Evolutionary conservation across 2,329 filamentous ascomycete genomes (phyloP).

Genomic region (Xylariaceae sp.): DNA sequence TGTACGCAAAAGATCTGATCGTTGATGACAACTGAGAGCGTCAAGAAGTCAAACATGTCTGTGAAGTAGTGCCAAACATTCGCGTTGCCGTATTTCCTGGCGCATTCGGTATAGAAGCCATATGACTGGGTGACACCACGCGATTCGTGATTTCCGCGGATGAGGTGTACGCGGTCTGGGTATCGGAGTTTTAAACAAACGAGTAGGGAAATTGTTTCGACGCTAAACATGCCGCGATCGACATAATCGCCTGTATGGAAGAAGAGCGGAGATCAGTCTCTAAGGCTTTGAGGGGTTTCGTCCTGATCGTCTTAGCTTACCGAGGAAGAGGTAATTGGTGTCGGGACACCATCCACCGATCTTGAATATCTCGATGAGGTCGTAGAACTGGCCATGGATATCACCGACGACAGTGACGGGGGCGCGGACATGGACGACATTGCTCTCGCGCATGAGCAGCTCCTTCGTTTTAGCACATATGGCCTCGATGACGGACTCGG

Average conservation of each 20-base stretch:
- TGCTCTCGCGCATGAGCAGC: slow-evolving; percentile 98
- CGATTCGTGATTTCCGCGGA: slow-evolving; percentile 96
- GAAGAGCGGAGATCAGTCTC: too few species aligned
- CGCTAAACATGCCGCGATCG: slow-evolving; percentile 95
- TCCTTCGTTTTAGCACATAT: slow-evolving; percentile 99
- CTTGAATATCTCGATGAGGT: slow-evolving; percentile 98
- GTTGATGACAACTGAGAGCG: slow-evolving; percentile 94
- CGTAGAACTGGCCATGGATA: slow-evolving; percentile 98
- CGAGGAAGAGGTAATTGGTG: slow-evolving; percentile 96
- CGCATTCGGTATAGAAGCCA: slow-evolving; percentile 98
- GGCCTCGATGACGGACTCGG: slow-evolving; percentile 96
- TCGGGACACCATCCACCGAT: slow-evolving; percentile 97
- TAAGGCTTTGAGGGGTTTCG: too few species aligned
- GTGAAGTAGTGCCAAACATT: slow-evolving; percentile 99
- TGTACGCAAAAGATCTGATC: slow-evolving; percentile 99
- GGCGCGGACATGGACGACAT: slow-evolving; percentile 93
- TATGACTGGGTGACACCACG: slow-evolving; percentile 98
- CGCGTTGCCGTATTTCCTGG: slow-evolving; percentile 95
- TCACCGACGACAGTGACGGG: slow-evolving; percentile 97
- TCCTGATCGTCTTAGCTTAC: slow-evolving; percentile 44
- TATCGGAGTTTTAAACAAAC: slow-evolving; percentile 97
- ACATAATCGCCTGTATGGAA: slow-evolving; percentile 78
- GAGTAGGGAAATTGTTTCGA: slow-evolving; percentile 96
- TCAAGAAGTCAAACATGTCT: slow-evolving; percentile 99
- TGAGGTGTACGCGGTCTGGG: slow-evolving; percentile 89